Evolutionary conservation across 495 filamentous ascomycete genomes (phyloP).

Genomic region (Viridothelium virens): DNA sequence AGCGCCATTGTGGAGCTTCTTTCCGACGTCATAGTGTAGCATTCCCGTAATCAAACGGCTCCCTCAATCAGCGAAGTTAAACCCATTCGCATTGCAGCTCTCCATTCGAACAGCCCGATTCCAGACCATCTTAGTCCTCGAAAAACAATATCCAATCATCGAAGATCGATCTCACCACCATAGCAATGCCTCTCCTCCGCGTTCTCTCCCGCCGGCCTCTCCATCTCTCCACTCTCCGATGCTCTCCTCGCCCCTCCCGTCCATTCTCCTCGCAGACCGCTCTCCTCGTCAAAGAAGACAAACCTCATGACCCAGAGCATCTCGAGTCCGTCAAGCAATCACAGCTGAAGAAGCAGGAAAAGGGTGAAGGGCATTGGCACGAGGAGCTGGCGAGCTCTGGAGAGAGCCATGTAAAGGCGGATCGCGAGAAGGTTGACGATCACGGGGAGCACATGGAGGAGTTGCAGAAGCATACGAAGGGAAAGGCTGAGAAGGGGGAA

Average conservation of each 20-base stretch:
- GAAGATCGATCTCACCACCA: background rate
- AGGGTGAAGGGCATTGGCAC: constrained; percentile 32
- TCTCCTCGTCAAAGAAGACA: constrained; percentile 29
- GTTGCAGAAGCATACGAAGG: constrained; percentile 31
- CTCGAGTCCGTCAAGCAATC: constrained; percentile 29
- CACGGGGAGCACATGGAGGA: constrained; percentile 32
- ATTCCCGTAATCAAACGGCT: too few species aligned
- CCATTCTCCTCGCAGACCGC: constrained; percentile 14
- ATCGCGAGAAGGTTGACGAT: constrained; percentile 28
- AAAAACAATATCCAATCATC: background rate
- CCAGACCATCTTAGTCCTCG: too few species aligned
- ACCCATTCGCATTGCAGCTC: too few species aligned
- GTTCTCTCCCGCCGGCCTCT: background rate
- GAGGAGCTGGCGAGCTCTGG: constrained; percentile 28
- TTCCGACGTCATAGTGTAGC: too few species aligned
- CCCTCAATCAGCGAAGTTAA: too few species aligned
- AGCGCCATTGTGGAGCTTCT: too few species aligned
- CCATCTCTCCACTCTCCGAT: background rate
- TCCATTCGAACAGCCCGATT: too few species aligned
- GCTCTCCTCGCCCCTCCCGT: constrained; percentile 1
- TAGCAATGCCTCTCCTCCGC: background rate
- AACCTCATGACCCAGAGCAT: constrained; percentile 25
- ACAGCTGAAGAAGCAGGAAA: constrained; percentile 32
- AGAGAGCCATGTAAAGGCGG: constrained; percentile 31
- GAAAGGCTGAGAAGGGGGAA: constrained; percentile 26